A percentile compares a stretch with the other conserved stretches of the same genome.
Conservation (phyloP, 2,329 filamentous ascomycete genomes). For the Trichothecium roseum region DNA sequence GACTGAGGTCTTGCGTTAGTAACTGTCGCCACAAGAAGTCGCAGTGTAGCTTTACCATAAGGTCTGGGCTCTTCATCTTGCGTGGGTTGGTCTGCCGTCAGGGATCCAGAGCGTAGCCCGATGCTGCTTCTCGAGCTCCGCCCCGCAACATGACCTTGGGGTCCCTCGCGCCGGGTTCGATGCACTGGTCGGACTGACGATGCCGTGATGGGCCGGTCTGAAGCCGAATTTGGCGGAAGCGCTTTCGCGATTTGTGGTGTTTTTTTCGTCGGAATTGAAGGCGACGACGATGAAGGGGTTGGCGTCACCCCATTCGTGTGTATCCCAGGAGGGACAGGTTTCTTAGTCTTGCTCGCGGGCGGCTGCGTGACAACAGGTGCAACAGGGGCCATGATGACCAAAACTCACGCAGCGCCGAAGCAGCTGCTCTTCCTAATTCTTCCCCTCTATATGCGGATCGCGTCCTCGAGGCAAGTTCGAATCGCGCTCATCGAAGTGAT, state of each 20-base stretch:
- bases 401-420: neutral
- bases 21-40: neutral
- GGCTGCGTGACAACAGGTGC: constrained; percentile 33
- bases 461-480: no score
- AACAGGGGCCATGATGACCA: constrained; percentile 41
- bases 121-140: constrained; percentile 41
- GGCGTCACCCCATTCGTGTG: constrained; percentile 53
- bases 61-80: constrained; percentile 36
- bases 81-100: constrained; percentile 29
- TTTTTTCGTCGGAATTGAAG: constrained; percentile 48
- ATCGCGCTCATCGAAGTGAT: no score
- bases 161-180: constrained; percentile 45
- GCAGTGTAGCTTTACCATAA: constrained; percentile 30
- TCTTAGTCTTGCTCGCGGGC: constrained; percentile 53
- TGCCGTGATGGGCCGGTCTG: constrained; percentile 26
- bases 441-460: constrained; percentile 2
- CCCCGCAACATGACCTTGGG: constrained; percentile 12
- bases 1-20: constrained; percentile 38
- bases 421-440: constrained; percentile 6
- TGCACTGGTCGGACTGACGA: constrained; percentile 39
- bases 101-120: constrained; percentile 37
- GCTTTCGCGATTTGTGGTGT: constrained; percentile 32
- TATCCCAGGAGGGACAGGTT: constrained; percentile 53
- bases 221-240: constrained; percentile 14
- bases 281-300: constrained; percentile 49